A percentile compares a stretch with the other conserved stretches of the same genome.
phyloP scores from a whole-genome alignment of 768 basidiomycete genomes.

The Lenzites betulinus region DNA sequence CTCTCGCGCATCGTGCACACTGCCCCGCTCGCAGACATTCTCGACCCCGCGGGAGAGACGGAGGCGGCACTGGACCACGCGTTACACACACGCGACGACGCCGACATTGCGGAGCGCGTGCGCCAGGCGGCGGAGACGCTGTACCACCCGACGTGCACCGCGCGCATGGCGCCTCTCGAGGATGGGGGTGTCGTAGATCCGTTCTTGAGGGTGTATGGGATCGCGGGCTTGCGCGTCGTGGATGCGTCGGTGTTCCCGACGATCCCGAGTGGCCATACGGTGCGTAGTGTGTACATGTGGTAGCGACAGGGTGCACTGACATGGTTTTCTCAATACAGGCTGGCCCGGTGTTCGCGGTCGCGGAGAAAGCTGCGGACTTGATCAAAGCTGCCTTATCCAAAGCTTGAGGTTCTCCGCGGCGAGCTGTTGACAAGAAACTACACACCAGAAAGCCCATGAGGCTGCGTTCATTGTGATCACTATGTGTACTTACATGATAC shows the following conservation, averaged over 20 bases:
- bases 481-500: no score
- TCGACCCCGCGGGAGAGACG: slow-evolving; percentile 34
- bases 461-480: no score
- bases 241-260: slow-evolving; percentile 50
- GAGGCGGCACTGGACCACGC: slow-evolving; percentile 40
- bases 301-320: background rate
- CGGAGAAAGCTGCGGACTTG: slow-evolving; percentile 34
- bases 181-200: slow-evolving; percentile 48
- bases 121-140: slow-evolving; percentile 40
- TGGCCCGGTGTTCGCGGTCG: slow-evolving; percentile 29
- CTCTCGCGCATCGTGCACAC: slow-evolving; percentile 41
- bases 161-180: slow-evolving; percentile 38
- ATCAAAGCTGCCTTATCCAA: slow-evolving; percentile 18
- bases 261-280: slow-evolving; percentile 48
- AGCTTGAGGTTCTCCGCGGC: no score
- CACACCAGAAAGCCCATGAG: no score
- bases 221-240: slow-evolving; percentile 43
- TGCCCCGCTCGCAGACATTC: slow-evolving; percentile 39
- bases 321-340: slow-evolving; percentile 17
- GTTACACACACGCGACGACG: slow-evolving; percentile 35
- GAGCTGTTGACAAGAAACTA: no score
- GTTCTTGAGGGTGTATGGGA: slow-evolving; percentile 45
- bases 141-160: slow-evolving; percentile 48
- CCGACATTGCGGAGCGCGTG: slow-evolving; percentile 38
- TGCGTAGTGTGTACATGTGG: slow-evolving; percentile 25